phyloP scores from a whole-genome alignment of 2,329 filamentous ascomycete genomes.

The Ophiocordyceps camponoti-floridani region DNA sequence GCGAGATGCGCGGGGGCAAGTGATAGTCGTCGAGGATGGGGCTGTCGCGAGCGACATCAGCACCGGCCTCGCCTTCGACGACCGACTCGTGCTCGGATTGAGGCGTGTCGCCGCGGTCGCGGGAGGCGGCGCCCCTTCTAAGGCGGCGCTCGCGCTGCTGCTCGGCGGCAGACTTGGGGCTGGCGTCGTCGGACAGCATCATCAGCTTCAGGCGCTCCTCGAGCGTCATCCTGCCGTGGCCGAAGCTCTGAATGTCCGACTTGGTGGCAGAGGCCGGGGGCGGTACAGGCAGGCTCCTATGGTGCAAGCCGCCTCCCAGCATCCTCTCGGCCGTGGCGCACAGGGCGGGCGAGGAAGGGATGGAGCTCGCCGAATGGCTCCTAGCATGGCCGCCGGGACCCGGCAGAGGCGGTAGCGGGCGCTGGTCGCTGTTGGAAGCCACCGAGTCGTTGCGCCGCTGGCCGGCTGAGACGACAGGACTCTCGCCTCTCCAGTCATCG shows the following conservation, averaged over 20 bases:
- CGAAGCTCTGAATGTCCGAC: conserved; percentile 60
- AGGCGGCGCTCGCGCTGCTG: conserved; percentile 52
- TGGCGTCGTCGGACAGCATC: conserved; percentile 59
- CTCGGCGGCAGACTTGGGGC: conserved; percentile 40
- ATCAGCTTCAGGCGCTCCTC: conserved; percentile 77
- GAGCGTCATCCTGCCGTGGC: conserved; percentile 59
- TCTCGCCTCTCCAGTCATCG: conserved; percentile 79
- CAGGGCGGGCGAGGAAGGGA: conserved; percentile 41
- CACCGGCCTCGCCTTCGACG: conserved; percentile 28
- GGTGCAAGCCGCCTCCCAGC: conserved; percentile 36
- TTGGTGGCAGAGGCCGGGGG: conserved; percentile 53
- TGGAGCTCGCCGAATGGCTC: conserved; percentile 25
- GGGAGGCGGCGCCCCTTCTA: conserved; percentile 35
- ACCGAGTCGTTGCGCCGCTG: conserved; percentile 53
- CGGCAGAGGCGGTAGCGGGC: conserved; percentile 76
- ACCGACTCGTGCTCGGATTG: conserved; percentile 19
- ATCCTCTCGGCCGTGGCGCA: conserved; percentile 57
- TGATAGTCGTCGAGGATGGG: conserved; percentile 44
- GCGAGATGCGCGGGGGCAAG: conserved; percentile 63
- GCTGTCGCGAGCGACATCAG: conserved; percentile 42
- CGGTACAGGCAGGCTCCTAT: conserved; percentile 51
- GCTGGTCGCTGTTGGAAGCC: conserved; percentile 62
- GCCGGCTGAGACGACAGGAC: conserved; percentile 22
- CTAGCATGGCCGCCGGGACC: conserved; percentile 28
- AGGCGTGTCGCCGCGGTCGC: conserved; percentile 29